These are phyloP conservation scores for Pseudonitzschia delicatissima DNA, from an alignment of 108 stramenopile species.

Conservation along the genomic window DNA sequence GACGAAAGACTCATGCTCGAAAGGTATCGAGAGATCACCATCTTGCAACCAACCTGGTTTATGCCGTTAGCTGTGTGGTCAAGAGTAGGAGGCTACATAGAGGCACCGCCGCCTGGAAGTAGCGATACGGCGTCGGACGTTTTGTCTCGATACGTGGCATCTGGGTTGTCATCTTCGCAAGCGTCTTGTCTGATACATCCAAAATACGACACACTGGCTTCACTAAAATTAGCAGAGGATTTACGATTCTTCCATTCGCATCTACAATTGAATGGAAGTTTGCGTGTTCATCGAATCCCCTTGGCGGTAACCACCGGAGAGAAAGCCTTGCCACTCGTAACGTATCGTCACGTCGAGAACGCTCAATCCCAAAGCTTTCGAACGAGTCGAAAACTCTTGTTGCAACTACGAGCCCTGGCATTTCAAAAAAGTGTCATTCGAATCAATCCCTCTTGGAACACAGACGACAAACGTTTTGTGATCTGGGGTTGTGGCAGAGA, in stretches of 20 bases:
- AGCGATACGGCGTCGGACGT: background rate
- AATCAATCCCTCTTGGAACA: slow-evolving; percentile 16
- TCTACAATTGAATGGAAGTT: slow-evolving; percentile 43
- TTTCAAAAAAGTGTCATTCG: slow-evolving; percentile 62
- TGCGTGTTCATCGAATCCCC: slow-evolving; percentile 43
- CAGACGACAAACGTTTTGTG: slow-evolving; percentile 41
- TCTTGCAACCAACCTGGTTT: slow-evolving; percentile 92
- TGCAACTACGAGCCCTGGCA: slow-evolving; percentile 67
- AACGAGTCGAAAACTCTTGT: slow-evolving; percentile 75
- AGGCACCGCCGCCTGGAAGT: slow-evolving; percentile 19
- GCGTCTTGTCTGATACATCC: slow-evolving; percentile 42
- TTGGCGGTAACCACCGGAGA: slow-evolving; percentile 11
- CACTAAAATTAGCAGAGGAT: slow-evolving; percentile 84
- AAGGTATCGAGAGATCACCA: slow-evolving; percentile 81
- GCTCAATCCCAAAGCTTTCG: slow-evolving; percentile 72
- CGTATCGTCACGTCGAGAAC: slow-evolving; percentile 66
- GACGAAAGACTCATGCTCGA: slow-evolving; percentile 77
- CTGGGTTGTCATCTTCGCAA: background rate
- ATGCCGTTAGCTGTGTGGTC: slow-evolving; percentile 51
- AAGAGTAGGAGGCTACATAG: slow-evolving; percentile 75
- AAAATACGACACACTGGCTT: slow-evolving; percentile 28
- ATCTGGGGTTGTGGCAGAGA: slow-evolving; percentile 90
- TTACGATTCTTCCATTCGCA: slow-evolving; percentile 85
- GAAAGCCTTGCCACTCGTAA: slow-evolving; percentile 52
- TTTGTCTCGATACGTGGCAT: background rate